Conservation (phyloP, 352 stramenopile species). For the Plasmopara viticola region DNA sequence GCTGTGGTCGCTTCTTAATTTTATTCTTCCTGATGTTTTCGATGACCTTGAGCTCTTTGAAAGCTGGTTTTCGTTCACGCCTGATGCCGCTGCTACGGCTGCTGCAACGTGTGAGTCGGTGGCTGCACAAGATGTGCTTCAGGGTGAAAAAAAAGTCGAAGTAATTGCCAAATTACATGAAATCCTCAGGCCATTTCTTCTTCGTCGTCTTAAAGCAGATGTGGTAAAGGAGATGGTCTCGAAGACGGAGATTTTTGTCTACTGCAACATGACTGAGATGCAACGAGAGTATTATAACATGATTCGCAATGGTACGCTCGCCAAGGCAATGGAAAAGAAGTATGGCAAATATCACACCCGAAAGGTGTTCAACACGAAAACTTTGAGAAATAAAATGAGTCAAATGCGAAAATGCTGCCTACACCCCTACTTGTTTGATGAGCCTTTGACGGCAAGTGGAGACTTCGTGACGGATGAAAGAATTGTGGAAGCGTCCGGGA, state of each 20-base stretch:
- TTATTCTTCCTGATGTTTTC: slow-evolving; percentile 97
- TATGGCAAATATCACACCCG: slow-evolving; percentile 56
- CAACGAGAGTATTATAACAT: slow-evolving; percentile 94
- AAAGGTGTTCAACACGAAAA: slow-evolving; percentile 42
- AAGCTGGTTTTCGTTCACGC: slow-evolving; percentile 97
- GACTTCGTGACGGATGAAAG: slow-evolving; percentile 72
- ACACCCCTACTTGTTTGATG: slow-evolving; percentile 86
- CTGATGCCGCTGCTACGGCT: slow-evolving; percentile 45
- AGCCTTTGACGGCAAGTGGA: slow-evolving; percentile 49
- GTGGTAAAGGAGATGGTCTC: slow-evolving; percentile 91
- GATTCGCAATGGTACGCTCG: slow-evolving; percentile 86
- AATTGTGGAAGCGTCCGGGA: slow-evolving; percentile 92
- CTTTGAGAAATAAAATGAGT: slow-evolving; percentile 69
- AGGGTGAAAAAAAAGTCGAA: slow-evolving; percentile 88
- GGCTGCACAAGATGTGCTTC: slow-evolving; percentile 78
- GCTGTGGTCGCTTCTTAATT: slow-evolving; percentile 98
- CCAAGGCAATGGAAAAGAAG: slow-evolving; percentile 79
- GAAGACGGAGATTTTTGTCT: slow-evolving; percentile 98
- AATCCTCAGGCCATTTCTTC: slow-evolving; percentile 95
- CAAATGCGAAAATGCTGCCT: slow-evolving; percentile 86
- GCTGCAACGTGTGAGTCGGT: slow-evolving; percentile 63
- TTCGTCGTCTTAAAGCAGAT: slow-evolving; percentile 94
- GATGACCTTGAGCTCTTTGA: slow-evolving; percentile 97
- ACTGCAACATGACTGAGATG: slow-evolving; percentile 91
- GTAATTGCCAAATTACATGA: slow-evolving; percentile 96